Evolutionary conservation across 345 rosid species (phyloP).

Genomic region (Melaleuca quinquenervia): DNA sequence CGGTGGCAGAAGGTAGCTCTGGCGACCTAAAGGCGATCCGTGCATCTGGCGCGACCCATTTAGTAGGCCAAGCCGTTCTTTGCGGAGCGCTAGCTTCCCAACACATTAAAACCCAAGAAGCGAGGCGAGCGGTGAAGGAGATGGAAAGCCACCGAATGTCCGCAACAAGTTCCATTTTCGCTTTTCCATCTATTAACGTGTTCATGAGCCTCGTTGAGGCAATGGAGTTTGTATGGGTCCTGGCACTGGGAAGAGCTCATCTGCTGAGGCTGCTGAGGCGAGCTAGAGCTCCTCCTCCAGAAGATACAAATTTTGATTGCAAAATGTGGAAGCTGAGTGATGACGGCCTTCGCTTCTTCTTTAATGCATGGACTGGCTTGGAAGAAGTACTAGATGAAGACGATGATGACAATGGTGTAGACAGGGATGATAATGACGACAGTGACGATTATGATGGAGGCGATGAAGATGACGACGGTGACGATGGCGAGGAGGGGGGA

Average conservation of each 20-base stretch:
- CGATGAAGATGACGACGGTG: neutral
- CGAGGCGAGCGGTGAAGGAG: neutral
- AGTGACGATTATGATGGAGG: accelerated
- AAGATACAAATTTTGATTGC: neutral
- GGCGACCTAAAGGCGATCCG: neutral
- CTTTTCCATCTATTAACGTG: neutral
- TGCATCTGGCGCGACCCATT: neutral
- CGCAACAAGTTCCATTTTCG: neutral
- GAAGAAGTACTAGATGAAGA: neutral
- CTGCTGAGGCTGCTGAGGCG: neutral
- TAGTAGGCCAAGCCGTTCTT: neutral
- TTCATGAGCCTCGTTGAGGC: neutral
- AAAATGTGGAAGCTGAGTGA: neutral
- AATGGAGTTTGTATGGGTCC: neutral
- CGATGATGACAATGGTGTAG: neutral
- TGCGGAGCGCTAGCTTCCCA: neutral
- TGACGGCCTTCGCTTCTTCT: neutral
- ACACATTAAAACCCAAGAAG: neutral
- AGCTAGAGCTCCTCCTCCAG: neutral
- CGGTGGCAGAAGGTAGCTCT: neutral
- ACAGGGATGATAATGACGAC: neutral
- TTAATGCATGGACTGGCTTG: neutral
- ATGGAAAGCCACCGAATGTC: neutral
- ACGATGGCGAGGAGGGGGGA: neutral
- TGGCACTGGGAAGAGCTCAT: neutral